These are phyloP conservation scores for Xylariaceae sp. DNA, from an alignment of 2,329 filamentous ascomycete species.

Conservation along the genomic window DNA sequence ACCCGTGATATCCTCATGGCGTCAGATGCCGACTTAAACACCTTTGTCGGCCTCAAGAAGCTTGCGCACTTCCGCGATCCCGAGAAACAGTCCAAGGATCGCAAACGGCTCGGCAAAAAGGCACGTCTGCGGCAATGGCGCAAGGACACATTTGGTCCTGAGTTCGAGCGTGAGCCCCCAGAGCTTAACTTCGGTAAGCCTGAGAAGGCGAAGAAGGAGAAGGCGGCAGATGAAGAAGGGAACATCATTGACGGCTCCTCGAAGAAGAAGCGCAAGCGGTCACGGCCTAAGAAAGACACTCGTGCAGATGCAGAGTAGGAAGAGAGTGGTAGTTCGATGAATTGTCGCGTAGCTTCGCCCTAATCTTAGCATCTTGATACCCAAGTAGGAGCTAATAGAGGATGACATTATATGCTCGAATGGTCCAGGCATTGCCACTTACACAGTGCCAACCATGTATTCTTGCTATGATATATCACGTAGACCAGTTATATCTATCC, in stretches of 20 bases:
- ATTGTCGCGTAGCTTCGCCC: no score
- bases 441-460: no score
- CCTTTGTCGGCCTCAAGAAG: constrained; percentile 92
- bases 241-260: constrained; percentile 35
- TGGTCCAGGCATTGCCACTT: no score
- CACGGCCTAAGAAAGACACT: constrained; percentile 24
- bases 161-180: constrained; percentile 53
- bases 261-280: constrained; percentile 34
- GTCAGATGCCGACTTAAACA: constrained; percentile 79
- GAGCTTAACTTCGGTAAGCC: constrained; percentile 52
- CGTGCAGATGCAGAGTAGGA: constrained; percentile 15
- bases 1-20: constrained; percentile 85
- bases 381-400: no score
- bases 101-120: constrained; percentile 89
- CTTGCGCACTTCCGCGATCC: constrained; percentile 82
- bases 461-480: no score
- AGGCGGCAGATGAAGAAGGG: constrained; percentile 15
- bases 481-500: no score
- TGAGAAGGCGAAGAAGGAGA: constrained; percentile 20
- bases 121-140: constrained; percentile 84
- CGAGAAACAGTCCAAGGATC: constrained; percentile 85
- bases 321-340: constrained; percentile 5
- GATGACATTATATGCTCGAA: no score
- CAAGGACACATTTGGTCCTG: constrained; percentile 57
- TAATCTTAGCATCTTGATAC: no score